Base-by-base conservation (phyloP, 2,329 filamentous ascomycete genomes). In the Alternaria dauci region DNA sequence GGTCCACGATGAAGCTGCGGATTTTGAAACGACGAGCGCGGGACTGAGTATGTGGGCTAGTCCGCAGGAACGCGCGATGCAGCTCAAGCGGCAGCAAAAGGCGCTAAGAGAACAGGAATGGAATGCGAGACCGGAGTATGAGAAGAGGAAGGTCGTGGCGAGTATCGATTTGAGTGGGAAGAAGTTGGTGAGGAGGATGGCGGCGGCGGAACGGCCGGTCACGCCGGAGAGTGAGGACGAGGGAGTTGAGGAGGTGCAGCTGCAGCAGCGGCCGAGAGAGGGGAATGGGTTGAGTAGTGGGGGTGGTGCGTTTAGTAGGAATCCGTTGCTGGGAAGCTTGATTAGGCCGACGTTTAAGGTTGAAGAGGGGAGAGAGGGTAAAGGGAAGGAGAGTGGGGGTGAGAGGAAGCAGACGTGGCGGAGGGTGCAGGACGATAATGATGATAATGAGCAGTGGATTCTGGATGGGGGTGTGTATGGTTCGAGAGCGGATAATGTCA, bases 1-100 rank as follows among this genome's bases (percentile, higher is more conserved):
- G 16, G 90, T 97, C 16, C 87, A 93, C 38, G 94, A 97, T 71
- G 93, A 97, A 80, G 93, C 93, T 0, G 88, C 89, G 1, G 89
- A 92, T 72, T 90, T 87, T 65, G 89, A 91, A 67, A 87, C 87
- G 0, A 87, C 88, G 0, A 82, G 53, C 71, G 77, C 81, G 32
- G 87, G 88, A 6, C 83, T 86, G 5, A 93, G 87, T 68, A 90
- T 95, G 81, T 97, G 93, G 93, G 91, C 93, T 51, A 92, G 83
- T 16, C 92, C 93, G 0, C 89, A 91, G 65, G 92, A 96, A 77
- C 86, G 93, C 42, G 94, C 93, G 1, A 83, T 89, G 66, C 92
- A 95, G 76, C 81, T 97, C 58, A 96, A 94, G 79, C 86, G 89
- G 59, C 94, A 97, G 79, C 93, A 96, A 79, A 92, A 91, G 75